phyloP scores from a whole-genome alignment of 768 basidiomycete genomes.

The Gloeopeniophorella convolvens region DNA sequence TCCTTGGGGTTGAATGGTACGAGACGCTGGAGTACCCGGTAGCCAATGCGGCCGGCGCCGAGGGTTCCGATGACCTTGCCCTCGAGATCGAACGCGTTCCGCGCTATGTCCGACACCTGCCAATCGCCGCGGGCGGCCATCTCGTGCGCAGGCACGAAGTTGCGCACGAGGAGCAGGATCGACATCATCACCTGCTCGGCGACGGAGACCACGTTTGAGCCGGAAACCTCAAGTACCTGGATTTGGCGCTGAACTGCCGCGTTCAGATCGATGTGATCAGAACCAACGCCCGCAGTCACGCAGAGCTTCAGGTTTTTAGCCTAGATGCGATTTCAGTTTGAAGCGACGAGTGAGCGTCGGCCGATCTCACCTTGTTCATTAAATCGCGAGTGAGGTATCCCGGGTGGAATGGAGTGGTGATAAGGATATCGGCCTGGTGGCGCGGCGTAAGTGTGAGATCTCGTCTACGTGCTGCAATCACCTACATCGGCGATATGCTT shows the following conservation, averaged over 20 bases:
- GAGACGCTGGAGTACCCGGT: constrained; percentile 47
- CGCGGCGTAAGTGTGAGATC: constrained; percentile 6
- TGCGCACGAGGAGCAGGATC: constrained; percentile 83
- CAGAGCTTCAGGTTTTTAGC: no score
- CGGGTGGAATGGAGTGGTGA: constrained; percentile 83
- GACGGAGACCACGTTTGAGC: no score
- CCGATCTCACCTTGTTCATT: constrained; percentile 49
- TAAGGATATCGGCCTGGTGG: constrained; percentile 63
- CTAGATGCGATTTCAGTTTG: constrained; percentile 27
- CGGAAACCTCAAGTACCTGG: constrained; percentile 42
- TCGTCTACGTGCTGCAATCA: no score
- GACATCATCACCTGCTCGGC: constrained; percentile 89
- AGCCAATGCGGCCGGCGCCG: no score
- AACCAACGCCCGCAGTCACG: constrained; percentile 87
- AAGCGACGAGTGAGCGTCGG: no score
- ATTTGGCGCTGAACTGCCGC: constrained; percentile 65
- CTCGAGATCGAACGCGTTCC: constrained; percentile 83
- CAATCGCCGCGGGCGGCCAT: constrained; percentile 82
- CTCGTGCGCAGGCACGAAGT: no score
- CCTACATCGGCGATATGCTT: constrained; percentile 75
- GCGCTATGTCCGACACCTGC: constrained; percentile 79
- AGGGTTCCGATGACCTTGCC: constrained; percentile 86
- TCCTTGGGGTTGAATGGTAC: constrained; percentile 84
- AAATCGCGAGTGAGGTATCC: no score
- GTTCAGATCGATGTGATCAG: constrained; percentile 86